Base-by-base conservation (phyloP, 495 filamentous ascomycete genomes). In the Penicillium soppii region DNA sequence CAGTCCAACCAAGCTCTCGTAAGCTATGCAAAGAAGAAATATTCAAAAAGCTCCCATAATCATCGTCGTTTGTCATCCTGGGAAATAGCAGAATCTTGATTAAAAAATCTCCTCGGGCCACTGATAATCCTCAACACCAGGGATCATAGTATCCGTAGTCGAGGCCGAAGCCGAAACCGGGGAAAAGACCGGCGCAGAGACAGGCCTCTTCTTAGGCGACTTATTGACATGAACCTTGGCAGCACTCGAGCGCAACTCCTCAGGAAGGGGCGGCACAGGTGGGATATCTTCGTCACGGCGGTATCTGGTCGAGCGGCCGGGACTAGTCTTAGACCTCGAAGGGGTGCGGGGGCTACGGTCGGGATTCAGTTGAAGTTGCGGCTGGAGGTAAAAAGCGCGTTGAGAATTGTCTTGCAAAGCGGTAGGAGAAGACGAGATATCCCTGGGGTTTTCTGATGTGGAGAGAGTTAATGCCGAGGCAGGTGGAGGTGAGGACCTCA, bases 81-180 rank as follows among this genome's bases (percentile, higher is more conserved):
- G 12, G 33, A 27, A 9, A 19, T 17, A 5, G 20, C 23, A 29
- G 15, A 40, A 38, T 9, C 8, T n/a, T 10, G 6, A 12, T 69
- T 51, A 79, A 44, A 79, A 79, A 10, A 78, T 67, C 56, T 78
- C 76, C 33, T 75, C 73, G 0, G 68, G 69, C 77, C 77, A 80
- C 15, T 66, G 58, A 29, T 69, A 79, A 16, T 69, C 56, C 51
- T 73, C 52, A 30, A 48, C 7, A 2, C 38, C 43, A 23, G 59
- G 27, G 22, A 32, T 26, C 47, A 44, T 6, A 29, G 33, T 35
- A 35, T 53, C 30, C 43, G 30, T 32, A 26, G n/a, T n/a, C n/a
- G n/a, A n/a, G n/a, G 23, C 37, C 23, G 50, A 49, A 26, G 26
- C 15, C 17, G 48, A 19, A 17, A 51, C 52, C 9, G 36, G 22